Conservation (phyloP, 2,329 filamentous ascomycete genomes). For the Davidsoniella virescens region DNA sequence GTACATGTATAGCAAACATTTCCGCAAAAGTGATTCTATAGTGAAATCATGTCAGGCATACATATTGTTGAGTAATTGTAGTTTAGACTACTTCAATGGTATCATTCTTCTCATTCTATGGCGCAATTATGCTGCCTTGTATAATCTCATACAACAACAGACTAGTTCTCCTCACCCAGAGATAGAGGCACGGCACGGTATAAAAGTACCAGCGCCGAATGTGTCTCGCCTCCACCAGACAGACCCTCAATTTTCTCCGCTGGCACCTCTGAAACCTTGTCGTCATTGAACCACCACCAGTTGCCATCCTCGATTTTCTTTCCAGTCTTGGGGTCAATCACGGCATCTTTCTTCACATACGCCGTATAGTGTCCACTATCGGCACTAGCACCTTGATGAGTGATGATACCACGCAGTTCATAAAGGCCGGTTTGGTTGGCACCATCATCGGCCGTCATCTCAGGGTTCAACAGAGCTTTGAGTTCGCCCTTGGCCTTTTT, state of each 20-base stretch:
- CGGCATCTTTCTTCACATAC: constrained; percentile 82
- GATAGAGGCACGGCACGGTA: constrained; percentile 62
- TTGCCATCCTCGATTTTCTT: constrained; percentile 77
- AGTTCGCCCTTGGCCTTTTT: constrained; percentile 77
- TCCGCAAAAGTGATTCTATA: too few species aligned
- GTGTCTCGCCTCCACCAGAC: constrained; percentile 74
- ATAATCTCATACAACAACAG: constrained; percentile 1
- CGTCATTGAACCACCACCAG: constrained; percentile 99
- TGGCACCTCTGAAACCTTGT: constrained; percentile 86
- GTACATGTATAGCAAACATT: too few species aligned
- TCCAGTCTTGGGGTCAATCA: constrained; percentile 56
- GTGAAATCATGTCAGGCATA: too few species aligned
- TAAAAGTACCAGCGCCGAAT: constrained; percentile 66
- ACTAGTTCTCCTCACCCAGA: constrained; percentile 29
- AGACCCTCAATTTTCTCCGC: constrained; percentile 81
- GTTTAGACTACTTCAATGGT: too few species aligned
- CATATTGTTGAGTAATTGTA: too few species aligned
- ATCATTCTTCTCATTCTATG: too few species aligned
- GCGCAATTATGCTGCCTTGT: too few species aligned
- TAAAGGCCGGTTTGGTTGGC: constrained; percentile 91
- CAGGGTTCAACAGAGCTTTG: constrained; percentile 56
- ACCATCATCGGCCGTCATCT: constrained; percentile 59
- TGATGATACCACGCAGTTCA: constrained; percentile 84
- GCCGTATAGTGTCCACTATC: constrained; percentile 97
- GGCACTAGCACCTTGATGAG: constrained; percentile 89